Base-by-base conservation (phyloP, 441 rosid genomes). In the Populus hybrid region DNA sequence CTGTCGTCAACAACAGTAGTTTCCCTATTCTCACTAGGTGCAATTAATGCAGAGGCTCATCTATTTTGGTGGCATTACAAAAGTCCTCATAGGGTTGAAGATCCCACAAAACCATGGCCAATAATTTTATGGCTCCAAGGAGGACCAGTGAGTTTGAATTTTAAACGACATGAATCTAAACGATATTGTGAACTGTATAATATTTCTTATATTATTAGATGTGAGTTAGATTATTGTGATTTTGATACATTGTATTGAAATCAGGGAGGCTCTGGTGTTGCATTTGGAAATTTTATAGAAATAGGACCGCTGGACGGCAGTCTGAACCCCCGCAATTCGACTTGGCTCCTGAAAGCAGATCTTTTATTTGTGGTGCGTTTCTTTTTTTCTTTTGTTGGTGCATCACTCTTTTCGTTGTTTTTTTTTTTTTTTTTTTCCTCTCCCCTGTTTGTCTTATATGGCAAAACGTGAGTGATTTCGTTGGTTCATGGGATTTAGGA, bases 271-370 rank as follows among this genome's bases (percentile, higher is more conserved):
- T 61, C 61, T 61, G 65, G 65, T n/a, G 65, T n/a, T 21, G 65
- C 65, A 9, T 1, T 21, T 61, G 65, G 26, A 61, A 61, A 61
- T 61, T n/a, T 61, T 23, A 12, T 61, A 10, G 65, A 59, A 23
- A 61, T 61, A n/a, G 26, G 26, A 61, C 65, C 65, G 21, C 26
- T 84, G 38, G 88, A 87, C 72, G 53, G 61, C 72, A 67, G 82
- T 67, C 68, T 85, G 74, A n/a, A 81, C 30, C 84, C 87, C 23
- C 73, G 88, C 24, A 84, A 86, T 71, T 71, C 68, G 18, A 87
- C 88, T 6, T 86, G 88, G 88, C 85, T 87, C 18, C 76, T 4
- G 61, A 82, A 84, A 74, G 88, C 88, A n/a, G 88, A 87, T 75
- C 85, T 87, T 9, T 70, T 83, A 50, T 85, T 85, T 78, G 88